Conservation (phyloP, 495 filamentous ascomycete species). For the Podospora pseudopauciseta region DNA sequence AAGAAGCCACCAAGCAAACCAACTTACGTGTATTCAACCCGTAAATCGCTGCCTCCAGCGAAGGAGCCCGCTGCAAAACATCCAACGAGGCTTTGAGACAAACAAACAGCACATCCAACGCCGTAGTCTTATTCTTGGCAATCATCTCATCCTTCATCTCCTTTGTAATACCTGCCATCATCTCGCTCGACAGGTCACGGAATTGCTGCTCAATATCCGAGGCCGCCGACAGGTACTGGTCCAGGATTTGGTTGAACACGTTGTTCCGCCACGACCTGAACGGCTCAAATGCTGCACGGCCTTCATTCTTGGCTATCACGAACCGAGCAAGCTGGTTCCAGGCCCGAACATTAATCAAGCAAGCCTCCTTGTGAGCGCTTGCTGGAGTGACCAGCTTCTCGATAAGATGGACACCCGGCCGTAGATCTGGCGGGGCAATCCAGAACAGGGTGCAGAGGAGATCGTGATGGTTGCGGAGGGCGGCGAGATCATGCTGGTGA, state of each 20-base stretch:
- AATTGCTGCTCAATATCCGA: conserved; percentile 49
- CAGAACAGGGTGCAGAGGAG: conserved; percentile 86
- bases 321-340: conserved; percentile 79
- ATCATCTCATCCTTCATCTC: conserved; percentile 42
- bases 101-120: conserved; percentile 42
- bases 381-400: conserved; percentile 74
- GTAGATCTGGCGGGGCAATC: conserved; percentile 66
- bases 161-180: conserved; percentile 35
- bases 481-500: conserved; percentile 71
- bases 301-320: conserved; percentile 59
- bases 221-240: conserved; percentile 48
- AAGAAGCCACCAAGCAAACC: background rate
- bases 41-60: conserved; percentile 36
- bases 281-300: conserved; percentile 48
- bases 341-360: conserved; percentile 73
- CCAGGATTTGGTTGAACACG: conserved; percentile 45
- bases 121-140: conserved; percentile 42
- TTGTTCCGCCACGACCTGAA: conserved; percentile 69
- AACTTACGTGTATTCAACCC: conserved; percentile 40
- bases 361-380: conserved; percentile 80
- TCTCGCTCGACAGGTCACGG: conserved; percentile 35
- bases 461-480: conserved; percentile 90
- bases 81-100: conserved; percentile 41
- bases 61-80: conserved; percentile 36
- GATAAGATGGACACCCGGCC: conserved; percentile 68